Evolutionary conservation across 2,329 filamentous ascomycete species (phyloP).

Genomic region (Xylaria sp.): DNA sequence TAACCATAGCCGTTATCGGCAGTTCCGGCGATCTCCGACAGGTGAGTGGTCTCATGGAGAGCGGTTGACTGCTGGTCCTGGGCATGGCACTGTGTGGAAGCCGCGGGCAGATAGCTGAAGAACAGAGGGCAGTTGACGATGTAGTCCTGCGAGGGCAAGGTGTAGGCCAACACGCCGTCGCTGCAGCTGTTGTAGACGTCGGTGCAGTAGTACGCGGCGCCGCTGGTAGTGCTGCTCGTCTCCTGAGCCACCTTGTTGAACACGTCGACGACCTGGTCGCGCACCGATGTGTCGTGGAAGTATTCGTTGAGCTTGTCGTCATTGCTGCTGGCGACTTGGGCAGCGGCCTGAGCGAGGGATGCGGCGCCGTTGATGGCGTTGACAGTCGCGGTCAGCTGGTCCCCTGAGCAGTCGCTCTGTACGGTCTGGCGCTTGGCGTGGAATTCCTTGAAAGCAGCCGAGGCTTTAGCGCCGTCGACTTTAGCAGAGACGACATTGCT

Average conservation of each 20-base stretch:
- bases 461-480: conserved; percentile 66
- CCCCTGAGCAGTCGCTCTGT: conserved; percentile 62
- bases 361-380: conserved; percentile 62
- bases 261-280: conserved; percentile 58
- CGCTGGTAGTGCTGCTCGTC: conserved; percentile 62
- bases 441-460: conserved; percentile 60
- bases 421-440: conserved; percentile 59
- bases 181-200: conserved; percentile 66
- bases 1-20: conserved; percentile 65
- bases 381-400: conserved; percentile 56
- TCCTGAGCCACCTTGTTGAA: conserved; percentile 59
- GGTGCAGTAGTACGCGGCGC: conserved; percentile 65
- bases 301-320: conserved; percentile 72
- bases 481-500: conserved; percentile 68
- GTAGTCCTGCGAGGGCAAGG: conserved; percentile 62
- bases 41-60: conserved; percentile 73
- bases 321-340: conserved; percentile 65
- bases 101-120: conserved; percentile 63
- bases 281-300: conserved; percentile 60
- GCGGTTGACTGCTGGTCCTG: conserved; percentile 74
- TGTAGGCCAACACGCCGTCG: conserved; percentile 68
- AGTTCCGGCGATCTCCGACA: conserved; percentile 66
- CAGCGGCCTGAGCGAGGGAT: conserved; percentile 60
- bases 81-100: conserved; percentile 65
- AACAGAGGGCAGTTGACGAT: conserved; percentile 73